Evolutionary conservation across 768 basidiomycete genomes (phyloP).

Genomic region (Boletus edulis): DNA sequence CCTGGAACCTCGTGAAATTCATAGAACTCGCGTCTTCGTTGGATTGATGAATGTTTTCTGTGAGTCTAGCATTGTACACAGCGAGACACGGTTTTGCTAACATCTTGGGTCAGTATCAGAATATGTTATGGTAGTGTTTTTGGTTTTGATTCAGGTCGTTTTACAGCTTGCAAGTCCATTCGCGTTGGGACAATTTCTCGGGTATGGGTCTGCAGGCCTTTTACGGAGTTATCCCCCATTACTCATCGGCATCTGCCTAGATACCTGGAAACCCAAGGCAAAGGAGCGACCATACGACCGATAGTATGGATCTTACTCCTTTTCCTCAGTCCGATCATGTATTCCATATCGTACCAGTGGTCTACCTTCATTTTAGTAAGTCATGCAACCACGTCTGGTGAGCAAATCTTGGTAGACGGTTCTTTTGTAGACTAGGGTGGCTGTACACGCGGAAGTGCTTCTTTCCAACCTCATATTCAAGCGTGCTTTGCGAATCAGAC

Average conservation of each 20-base stretch:
- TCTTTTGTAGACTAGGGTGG: slow-evolving; percentile 34
- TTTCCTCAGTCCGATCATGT: slow-evolving; percentile 44
- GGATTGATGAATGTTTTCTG: slow-evolving; percentile 4
- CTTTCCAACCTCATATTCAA: slow-evolving; percentile 53
- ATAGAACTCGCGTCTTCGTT: neutral
- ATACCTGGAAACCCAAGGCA: slow-evolving; percentile 55
- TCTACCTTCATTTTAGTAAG: slow-evolving; percentile 41
- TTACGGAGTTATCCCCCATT: neutral
- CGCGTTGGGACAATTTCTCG: slow-evolving; percentile 6
- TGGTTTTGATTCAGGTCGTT: neutral
- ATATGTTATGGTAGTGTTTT: neutral
- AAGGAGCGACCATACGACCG: slow-evolving; percentile 49
- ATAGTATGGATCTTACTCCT: slow-evolving; percentile 67
- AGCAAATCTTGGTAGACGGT: neutral
- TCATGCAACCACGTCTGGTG: neutral
- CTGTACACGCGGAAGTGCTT: slow-evolving; percentile 51
- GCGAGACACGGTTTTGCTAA: neutral
- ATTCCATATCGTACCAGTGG: slow-evolving; percentile 46
- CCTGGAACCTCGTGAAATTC: neutral
- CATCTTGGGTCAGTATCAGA: neutral
- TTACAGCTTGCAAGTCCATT: slow-evolving; percentile 2
- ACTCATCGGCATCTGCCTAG: slow-evolving; percentile 24
- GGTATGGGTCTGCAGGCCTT: neutral
- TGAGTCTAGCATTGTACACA: neutral
- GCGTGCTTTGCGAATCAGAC: slow-evolving; percentile 57